Base-by-base conservation (phyloP, 257 asterid genomes). In the Euphrasia confusa region DNA sequence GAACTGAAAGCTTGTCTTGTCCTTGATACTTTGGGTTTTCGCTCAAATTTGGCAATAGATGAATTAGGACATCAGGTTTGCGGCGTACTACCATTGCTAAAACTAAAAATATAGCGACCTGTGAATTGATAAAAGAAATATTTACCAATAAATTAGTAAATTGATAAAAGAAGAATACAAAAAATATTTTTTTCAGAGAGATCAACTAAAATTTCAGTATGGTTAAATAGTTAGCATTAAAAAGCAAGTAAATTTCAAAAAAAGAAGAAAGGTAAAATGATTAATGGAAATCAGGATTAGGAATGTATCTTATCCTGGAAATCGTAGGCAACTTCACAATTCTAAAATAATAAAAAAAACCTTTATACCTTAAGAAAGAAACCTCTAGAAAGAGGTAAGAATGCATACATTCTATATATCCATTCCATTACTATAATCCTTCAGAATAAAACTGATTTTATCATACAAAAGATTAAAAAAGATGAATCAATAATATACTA, bases 101-200 rank as follows among this genome's bases (percentile, higher is more conserved):
- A 52, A 73, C 90, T 54, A 84, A n/a, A 73, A 90, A 90, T 53
- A 85, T 85, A 37, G 94, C 96, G 69, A 90, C 95, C 97, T 90
- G 87, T 65, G 45, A 10, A 70, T 49, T n/a, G n/a, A n/a, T n/a
- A n/a, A n/a, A n/a, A n/a, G n/a, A n/a, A n/a, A n/a, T n/a, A n/a
- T n/a, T n/a, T n/a, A n/a, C n/a, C 44, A 65, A 37, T 10, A 69
- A 52, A 18, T 17, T 59, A 65, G 7, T 13, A 5, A 58, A 33
- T 33, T 7, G 39, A 17, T 26, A 53, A 32, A 21, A 14, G 24
- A 32, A 42, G 6, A 33, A 6, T 4, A n/a, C 47, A 39, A 4
- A 60, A 52, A 27, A 24, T 14, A 49, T 21, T 37, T 18, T 1
- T 10, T 4, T 21, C n/a, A 21, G 24, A 18, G 3, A 21, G 42